Conservation (phyloP, 1,139 yeast genomes). For the Lodderomyces pseudojiufengensis region DNA sequence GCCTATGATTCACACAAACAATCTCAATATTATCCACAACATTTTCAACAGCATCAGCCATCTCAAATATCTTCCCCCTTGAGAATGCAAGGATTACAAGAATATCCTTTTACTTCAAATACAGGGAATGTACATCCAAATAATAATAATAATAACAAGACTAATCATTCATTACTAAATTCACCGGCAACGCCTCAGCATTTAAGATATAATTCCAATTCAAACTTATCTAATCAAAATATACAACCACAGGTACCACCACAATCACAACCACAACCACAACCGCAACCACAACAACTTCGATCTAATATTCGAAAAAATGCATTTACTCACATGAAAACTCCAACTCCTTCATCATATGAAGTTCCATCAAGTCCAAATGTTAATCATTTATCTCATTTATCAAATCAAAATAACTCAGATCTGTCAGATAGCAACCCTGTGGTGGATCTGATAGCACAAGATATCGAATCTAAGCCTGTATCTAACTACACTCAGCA, state of each 20-base stretch:
- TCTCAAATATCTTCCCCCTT: conserved; percentile 18
- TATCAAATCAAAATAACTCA: conserved; percentile 31
- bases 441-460: conserved; percentile 11
- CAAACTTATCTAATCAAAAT: conserved; percentile 11
- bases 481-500: conserved; percentile 4
- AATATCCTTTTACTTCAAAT: conserved; percentile 8
- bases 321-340: conserved; percentile 20
- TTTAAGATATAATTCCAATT: conserved; percentile 2
- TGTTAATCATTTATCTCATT: conserved; percentile 25
- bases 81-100: conserved; percentile 11
- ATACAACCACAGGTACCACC: conserved; percentile 3
- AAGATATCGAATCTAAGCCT: conserved; percentile 5
- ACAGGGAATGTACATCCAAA: neutral
- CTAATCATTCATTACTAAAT: conserved; percentile 2
- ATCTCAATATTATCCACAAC: conserved; percentile 20
- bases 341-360: conserved; percentile 43
- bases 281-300: conserved; percentile 3
- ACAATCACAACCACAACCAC: conserved; percentile 3
- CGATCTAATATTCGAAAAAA: conserved; percentile 10
- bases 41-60: conserved; percentile 22
- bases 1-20: conserved; percentile 35
- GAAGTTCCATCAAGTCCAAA: conserved; percentile 44
- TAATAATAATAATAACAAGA: neutral
- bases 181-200: conserved; percentile 10
- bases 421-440: conserved; percentile 43